Conservation (phyloP, 495 filamentous ascomycete species). For the Penicillium manginii region DNA sequence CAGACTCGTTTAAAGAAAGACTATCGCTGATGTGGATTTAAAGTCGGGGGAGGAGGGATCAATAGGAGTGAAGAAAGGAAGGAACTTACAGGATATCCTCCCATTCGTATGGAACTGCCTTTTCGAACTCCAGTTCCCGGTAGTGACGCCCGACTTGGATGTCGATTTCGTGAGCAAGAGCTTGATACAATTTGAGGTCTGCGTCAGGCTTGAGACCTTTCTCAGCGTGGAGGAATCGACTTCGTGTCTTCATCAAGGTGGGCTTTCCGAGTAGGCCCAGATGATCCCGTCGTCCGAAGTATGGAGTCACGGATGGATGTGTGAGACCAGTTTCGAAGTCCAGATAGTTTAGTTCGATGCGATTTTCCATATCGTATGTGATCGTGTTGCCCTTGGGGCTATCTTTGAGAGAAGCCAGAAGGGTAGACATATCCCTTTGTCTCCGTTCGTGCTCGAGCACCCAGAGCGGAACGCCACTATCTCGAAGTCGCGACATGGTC, state of each 20-base stretch:
- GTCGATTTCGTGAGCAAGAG: background rate
- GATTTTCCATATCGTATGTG: background rate
- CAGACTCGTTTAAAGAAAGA: background rate
- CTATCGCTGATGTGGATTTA: too few species aligned
- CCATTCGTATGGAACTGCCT: background rate
- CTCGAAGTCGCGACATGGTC: background rate
- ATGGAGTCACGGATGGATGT: background rate
- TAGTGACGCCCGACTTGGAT: background rate
- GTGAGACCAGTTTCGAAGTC: background rate
- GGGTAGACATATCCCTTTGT: background rate
- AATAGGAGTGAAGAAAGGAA: background rate
- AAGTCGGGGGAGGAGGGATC: background rate
- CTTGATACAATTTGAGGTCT: background rate
- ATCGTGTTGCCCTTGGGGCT: background rate
- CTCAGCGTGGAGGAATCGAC: background rate
- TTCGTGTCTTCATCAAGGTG: background rate
- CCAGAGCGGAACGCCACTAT: background rate
- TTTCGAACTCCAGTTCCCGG: background rate
- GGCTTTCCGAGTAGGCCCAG: background rate
- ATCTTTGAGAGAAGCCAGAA: background rate
- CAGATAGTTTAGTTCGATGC: background rate
- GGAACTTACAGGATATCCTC: background rate
- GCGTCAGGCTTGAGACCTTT: background rate
- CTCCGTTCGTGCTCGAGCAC: background rate
- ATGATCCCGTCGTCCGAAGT: background rate